Percentiles rank a stretch among this genome's conserved stretches.
These are phyloP conservation scores for Cyclotella atomus DNA, from an alignment of 108 stramenopile genomes.

Conservation along the genomic window DNA sequence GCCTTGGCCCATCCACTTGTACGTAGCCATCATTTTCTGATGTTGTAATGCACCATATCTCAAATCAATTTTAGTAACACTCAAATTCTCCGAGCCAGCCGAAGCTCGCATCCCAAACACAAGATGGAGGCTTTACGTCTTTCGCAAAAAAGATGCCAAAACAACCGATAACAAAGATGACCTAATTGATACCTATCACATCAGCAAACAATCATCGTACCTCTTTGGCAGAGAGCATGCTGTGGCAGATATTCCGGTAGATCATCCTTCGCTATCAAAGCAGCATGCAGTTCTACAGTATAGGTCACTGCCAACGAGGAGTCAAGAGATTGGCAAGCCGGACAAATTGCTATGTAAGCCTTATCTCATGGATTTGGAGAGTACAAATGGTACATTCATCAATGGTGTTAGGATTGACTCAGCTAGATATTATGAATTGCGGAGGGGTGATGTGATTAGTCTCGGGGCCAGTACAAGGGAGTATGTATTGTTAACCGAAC, in stretches of 20 bases:
- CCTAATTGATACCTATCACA: constrained; percentile 79
- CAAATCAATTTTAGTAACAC: constrained; percentile 60
- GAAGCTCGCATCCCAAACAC: constrained; percentile 92
- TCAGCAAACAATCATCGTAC: constrained; percentile 91
- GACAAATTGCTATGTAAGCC: constrained; percentile 73
- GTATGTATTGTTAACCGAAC: constrained; percentile 93
- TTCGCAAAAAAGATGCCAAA: constrained; percentile 50
- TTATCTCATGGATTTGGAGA: constrained; percentile 97
- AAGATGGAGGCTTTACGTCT: constrained; percentile 96
- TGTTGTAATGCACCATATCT: too few relatives aligned
- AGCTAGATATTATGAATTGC: constrained; percentile 95
- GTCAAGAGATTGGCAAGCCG: constrained; percentile 14
- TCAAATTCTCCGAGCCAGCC: constrained; percentile 96
- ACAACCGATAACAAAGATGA: constrained; percentile 33
- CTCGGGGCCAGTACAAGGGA: constrained; percentile 92
- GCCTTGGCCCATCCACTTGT: too few relatives aligned
- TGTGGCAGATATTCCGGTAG: constrained; percentile 88
- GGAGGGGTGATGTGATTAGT: constrained; percentile 89
- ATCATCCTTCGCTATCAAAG: constrained; percentile 84
- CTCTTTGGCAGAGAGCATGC: constrained; percentile 90
- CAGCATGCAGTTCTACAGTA: constrained; percentile 99
- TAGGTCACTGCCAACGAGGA: constrained; percentile 62
- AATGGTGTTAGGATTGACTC: constrained; percentile 90
- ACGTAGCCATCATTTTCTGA: too few relatives aligned
- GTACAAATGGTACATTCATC: constrained; percentile 94